Percentiles rank a stretch among this genome's conserved stretches.
Evolutionary conservation across 1,139 yeast genomes (phyloP).

Genomic region (Zygoascus meyerae): DNA sequence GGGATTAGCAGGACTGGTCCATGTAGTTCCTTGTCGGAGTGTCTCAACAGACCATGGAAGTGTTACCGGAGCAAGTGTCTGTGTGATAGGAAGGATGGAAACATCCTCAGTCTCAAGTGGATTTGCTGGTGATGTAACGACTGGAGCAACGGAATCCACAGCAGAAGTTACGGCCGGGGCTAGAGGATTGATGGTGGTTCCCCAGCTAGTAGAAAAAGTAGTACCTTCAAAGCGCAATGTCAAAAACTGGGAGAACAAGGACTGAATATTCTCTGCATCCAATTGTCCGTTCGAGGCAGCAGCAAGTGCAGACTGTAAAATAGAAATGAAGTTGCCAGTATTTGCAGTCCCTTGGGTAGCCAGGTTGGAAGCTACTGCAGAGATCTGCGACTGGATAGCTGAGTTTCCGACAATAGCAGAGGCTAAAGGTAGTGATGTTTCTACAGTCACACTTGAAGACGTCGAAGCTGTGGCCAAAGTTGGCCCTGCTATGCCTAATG

Average conservation of each 20-base stretch:
- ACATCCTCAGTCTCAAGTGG: not conserved
- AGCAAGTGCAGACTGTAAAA: not conserved
- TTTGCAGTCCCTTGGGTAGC: not conserved
- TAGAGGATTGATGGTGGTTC: not conserved
- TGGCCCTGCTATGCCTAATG: too few species aligned
- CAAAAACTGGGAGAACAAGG: not conserved
- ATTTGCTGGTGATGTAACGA: not conserved
- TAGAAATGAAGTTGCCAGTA: not conserved
- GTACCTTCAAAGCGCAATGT: not conserved
- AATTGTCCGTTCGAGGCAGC: not conserved
- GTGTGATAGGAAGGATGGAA: not conserved
- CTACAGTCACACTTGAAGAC: not conserved
- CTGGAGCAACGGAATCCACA: not conserved
- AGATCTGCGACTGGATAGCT: not conserved
- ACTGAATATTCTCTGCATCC: not conserved
- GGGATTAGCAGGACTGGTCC: slow-evolving; percentile 3
- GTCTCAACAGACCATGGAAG: not conserved
- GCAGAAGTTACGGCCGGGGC: not conserved
- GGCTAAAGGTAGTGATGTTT: not conserved
- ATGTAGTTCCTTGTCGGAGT: not conserved
- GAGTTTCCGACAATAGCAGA: not conserved
- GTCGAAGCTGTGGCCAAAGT: not conserved
- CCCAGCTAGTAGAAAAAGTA: not conserved
- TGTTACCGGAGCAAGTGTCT: not conserved
- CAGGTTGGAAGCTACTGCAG: not conserved